These are phyloP conservation scores for Populus hybrid DNA, from an alignment of 441 rosid genomes.

Conservation along the genomic window DNA sequence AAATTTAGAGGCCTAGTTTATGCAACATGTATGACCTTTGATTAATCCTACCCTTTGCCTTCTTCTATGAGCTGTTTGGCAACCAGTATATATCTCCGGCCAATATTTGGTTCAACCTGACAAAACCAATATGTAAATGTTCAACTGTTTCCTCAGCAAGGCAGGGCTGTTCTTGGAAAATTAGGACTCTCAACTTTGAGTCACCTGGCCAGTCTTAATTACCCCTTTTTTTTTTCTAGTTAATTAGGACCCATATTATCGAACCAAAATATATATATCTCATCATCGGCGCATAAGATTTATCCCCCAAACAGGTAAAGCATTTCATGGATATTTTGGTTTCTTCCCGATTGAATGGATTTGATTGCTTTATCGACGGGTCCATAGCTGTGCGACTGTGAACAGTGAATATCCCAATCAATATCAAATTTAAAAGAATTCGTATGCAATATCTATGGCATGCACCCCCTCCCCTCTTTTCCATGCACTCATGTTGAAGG, in stretches of 20 bases:
- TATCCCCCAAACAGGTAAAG: neutral
- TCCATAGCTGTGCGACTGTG: too few species aligned
- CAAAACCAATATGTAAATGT: neutral
- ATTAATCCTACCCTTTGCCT: conserved; percentile 6
- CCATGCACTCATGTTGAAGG: neutral
- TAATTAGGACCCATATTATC: too few species aligned
- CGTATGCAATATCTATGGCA: neutral
- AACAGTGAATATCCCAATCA: neutral
- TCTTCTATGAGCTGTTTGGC: conserved; percentile 5
- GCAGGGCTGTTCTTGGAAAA: too few species aligned
- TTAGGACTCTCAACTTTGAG: too few species aligned
- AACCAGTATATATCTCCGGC: conserved; percentile 4
- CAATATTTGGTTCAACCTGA: conserved; percentile 6
- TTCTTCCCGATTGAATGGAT: neutral
- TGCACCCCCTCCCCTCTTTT: neutral
- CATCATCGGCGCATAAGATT: neutral
- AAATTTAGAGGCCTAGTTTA: neutral
- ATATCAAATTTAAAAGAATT: neutral
- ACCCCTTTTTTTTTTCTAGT: too few species aligned
- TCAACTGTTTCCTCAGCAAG: too few species aligned
- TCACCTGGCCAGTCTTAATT: too few species aligned
- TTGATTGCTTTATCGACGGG: neutral
- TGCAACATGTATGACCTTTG: conserved; percentile 1
- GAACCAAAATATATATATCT: neutral
- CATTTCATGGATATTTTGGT: neutral